A percentile compares a stretch with the other conserved stretches of the same genome.
phyloP scores from a whole-genome alignment of 2,329 filamentous ascomycete genomes.

The Clarireedia monteithiana region DNA sequence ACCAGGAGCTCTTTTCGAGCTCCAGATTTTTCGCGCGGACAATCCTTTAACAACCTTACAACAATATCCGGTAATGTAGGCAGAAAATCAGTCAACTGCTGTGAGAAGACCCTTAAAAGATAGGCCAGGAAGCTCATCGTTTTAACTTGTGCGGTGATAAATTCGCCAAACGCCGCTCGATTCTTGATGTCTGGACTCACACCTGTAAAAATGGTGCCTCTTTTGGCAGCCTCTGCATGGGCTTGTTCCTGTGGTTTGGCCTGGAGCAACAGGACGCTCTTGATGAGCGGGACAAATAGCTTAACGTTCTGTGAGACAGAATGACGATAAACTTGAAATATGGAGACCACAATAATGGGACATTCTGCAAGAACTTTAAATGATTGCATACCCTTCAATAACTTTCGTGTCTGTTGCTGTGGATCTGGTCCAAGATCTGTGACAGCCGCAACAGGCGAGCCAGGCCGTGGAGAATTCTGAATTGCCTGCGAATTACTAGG shows the following conservation, averaged over 20 bases:
- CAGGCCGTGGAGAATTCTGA: conserved; percentile 74
- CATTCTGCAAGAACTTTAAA: conserved; percentile 98
- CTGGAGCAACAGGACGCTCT: conserved; percentile 78
- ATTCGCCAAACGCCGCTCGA: conserved; percentile 88
- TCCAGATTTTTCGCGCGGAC: conserved; percentile 86
- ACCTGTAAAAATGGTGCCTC: conserved; percentile 79
- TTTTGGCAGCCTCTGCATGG: conserved; percentile 73
- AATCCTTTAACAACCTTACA: conserved; percentile 85
- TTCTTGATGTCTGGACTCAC: conserved; percentile 93
- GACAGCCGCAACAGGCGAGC: conserved; percentile 77
- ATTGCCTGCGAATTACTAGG: conserved; percentile 61
- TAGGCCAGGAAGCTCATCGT: conserved; percentile 99
- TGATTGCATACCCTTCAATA: conserved; percentile 93
- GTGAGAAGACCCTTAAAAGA: conserved; percentile 77
- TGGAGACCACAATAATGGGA: conserved; percentile 96
- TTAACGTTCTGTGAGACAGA: conserved; percentile 81
- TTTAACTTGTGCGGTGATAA: conserved; percentile 96
- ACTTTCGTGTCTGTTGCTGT: conserved; percentile 72
- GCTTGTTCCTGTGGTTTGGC: conserved; percentile 90
- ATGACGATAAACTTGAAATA: conserved; percentile 85
- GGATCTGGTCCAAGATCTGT: conserved; percentile 73
- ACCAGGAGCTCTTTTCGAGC: conserved; percentile 92
- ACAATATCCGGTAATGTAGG: conserved; percentile 80
- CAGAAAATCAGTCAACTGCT: conserved; percentile 81
- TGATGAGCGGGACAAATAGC: conserved; percentile 88